Conservation (phyloP, 2,329 filamentous ascomycete genomes). For the Microthyrium microscopicum region DNA sequence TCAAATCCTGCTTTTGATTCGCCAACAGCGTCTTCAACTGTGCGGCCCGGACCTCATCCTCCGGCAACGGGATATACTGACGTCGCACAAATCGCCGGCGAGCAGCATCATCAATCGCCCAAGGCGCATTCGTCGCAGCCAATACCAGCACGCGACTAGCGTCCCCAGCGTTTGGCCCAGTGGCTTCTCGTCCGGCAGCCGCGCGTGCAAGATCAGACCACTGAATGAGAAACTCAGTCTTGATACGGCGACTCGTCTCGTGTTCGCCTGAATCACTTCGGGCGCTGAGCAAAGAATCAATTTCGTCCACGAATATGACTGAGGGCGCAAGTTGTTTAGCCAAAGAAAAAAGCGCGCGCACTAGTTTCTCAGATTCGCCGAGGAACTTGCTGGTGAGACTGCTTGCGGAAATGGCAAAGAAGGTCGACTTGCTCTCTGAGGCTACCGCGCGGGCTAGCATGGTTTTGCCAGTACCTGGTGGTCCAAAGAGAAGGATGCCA, state of each 20-base stretch:
- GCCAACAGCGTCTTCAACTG: constrained; percentile 68
- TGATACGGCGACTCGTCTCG: constrained; percentile 83
- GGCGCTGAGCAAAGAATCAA: constrained; percentile 80
- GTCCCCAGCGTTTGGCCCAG: constrained; percentile 56
- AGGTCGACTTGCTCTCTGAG: constrained; percentile 85
- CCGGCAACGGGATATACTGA: constrained; percentile 91
- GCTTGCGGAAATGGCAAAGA: constrained; percentile 92
- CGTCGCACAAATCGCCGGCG: constrained; percentile 76
- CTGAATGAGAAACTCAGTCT: constrained; percentile 94
- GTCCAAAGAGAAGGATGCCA: constrained; percentile 91
- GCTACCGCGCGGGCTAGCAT: constrained; percentile 93
- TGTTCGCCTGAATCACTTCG: constrained; percentile 65
- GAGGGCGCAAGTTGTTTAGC: constrained; percentile 79
- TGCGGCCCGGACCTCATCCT: constrained; percentile 59
- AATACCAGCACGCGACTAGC: constrained; percentile 80
- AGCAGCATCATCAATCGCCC: constrained; percentile 95
- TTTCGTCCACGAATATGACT: constrained; percentile 98
- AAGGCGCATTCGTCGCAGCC: constrained; percentile 88
- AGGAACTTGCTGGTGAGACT: constrained; percentile 91
- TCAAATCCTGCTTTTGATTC: constrained; percentile 72
- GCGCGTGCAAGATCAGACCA: constrained; percentile 91
- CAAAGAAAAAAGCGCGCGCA: constrained; percentile 78
- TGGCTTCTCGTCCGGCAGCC: constrained; percentile 65
- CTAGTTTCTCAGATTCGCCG: constrained; percentile 91
- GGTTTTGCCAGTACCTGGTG: constrained; percentile 95